Percentiles rank a stretch among this genome's conserved stretches.
phyloP scores from a whole-genome alignment of 176 grass and related monocot genomes.

The Triticum turgidum region DNA sequence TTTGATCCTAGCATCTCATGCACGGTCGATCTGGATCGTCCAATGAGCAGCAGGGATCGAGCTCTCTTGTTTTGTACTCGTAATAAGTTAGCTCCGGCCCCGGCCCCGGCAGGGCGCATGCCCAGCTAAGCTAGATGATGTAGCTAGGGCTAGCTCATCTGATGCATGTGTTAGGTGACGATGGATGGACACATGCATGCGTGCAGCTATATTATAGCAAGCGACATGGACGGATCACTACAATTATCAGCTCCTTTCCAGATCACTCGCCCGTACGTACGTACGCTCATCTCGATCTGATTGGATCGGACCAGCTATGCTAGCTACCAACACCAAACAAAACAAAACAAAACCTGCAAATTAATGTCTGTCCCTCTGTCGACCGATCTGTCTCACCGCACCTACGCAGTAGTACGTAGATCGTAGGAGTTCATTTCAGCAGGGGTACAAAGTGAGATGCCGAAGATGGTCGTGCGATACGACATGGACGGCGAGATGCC shows the following conservation, averaged over 20 bases:
- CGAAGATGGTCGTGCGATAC: no score
- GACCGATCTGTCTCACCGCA: not conserved
- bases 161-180: slow-evolving; percentile 1
- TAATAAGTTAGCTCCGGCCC: no score
- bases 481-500: no score
- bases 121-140: not conserved
- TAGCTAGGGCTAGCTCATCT: not conserved
- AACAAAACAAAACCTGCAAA: not conserved
- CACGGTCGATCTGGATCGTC: not conserved
- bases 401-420: no score
- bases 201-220: not conserved
- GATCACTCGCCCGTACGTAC: not conserved
- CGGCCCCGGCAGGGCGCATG: not conserved
- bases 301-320: slow-evolving; percentile 2
- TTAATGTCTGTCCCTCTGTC: not conserved
- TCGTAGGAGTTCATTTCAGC: no score
- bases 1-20: not conserved
- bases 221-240: not conserved
- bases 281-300: not conserved
- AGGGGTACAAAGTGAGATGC: no score
- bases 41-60: not conserved
- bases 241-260: slow-evolving; percentile 19
- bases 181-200: not conserved
- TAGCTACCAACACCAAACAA: not conserved
- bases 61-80: no score